phyloP scores from a whole-genome alignment of 768 basidiomycete genomes.

The Amanita polypyramis region DNA sequence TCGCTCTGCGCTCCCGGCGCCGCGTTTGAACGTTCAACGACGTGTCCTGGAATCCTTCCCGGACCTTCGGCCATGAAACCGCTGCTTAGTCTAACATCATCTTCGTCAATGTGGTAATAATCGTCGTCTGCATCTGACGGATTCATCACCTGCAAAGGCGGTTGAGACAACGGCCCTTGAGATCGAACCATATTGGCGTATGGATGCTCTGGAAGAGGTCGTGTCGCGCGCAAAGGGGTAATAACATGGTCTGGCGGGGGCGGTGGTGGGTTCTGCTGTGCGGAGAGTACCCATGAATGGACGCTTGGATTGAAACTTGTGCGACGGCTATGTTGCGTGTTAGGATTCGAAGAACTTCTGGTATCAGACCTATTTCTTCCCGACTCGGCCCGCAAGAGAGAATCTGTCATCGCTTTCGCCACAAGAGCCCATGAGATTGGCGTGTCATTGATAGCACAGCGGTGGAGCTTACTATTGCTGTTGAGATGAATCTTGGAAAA shows the following conservation, averaged over 20 bases:
- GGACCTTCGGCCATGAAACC: conserved; percentile 12
- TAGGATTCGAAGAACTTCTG: background rate
- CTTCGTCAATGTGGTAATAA: background rate
- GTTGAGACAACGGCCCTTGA: conserved; percentile 2
- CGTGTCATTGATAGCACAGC: background rate
- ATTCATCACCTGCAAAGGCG: conserved; percentile 6
- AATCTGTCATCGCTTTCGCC: conserved; percentile 2
- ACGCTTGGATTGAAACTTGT: conserved; percentile 18
- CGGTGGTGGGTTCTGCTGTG: conserved; percentile 22
- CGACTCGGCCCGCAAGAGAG: background rate
- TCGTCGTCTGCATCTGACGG: conserved; percentile 4
- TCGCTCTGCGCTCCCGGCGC: background rate
- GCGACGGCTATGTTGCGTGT: background rate
- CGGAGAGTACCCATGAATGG: conserved; percentile 27
- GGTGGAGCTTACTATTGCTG: background rate
- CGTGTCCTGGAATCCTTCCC: conserved; percentile 9
- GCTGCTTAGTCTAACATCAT: conserved; percentile 6
- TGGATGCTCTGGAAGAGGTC: conserved; percentile 22
- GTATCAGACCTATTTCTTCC: conserved; percentile 2
- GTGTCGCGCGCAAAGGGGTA: conserved; percentile 17
- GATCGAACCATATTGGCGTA: conserved; percentile 9
- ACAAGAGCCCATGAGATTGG: background rate
- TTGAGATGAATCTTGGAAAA: background rate
- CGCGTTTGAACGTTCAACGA: background rate
- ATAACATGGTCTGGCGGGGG: conserved; percentile 13